Percentiles rank a stretch among this genome's conserved stretches.
Conservation (phyloP, 768 basidiomycete genomes). For the Saitozyma sp. region DNA sequence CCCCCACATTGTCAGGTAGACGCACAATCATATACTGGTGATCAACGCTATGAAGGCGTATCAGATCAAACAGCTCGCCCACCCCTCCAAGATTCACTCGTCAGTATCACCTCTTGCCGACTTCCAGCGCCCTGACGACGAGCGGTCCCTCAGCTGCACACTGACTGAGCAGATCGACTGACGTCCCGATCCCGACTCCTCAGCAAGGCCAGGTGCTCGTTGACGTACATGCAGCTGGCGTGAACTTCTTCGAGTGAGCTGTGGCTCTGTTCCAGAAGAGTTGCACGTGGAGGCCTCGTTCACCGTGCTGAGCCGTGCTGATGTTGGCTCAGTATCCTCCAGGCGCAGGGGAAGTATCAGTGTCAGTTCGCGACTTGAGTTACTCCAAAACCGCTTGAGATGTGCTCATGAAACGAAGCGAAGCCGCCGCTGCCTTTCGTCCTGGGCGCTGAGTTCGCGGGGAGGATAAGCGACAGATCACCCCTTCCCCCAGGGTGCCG, state of each 20-base stretch:
- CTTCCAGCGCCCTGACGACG: background rate
- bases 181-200: constrained; percentile 64
- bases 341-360: constrained; percentile 88
- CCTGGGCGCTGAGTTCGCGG: constrained; percentile 79
- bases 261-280: background rate
- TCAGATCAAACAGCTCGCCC: constrained; percentile 67
- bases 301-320: background rate
- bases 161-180: constrained; percentile 16
- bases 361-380: constrained; percentile 24
- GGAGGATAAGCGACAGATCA: constrained; percentile 67
- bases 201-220: constrained; percentile 65
- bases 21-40: too few relatives aligned
- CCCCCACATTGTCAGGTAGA: too few relatives aligned
- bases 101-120: constrained; percentile 17
- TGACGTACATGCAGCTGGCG: constrained; percentile 70
- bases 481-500: constrained; percentile 77
- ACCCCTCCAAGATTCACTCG: constrained; percentile 66
- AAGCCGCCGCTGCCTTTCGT: constrained; percentile 83
- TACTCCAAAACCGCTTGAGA: background rate
- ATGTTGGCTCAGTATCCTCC: constrained; percentile 61
- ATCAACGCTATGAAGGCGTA: constrained; percentile 71
- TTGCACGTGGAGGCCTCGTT: background rate
- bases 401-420: constrained; percentile 19
- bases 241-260: constrained; percentile 69
- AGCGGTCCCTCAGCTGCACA: too few relatives aligned